Conservation (phyloP, 148 eudicot genomes). For the Tetragonia tetragonoides region DNA sequence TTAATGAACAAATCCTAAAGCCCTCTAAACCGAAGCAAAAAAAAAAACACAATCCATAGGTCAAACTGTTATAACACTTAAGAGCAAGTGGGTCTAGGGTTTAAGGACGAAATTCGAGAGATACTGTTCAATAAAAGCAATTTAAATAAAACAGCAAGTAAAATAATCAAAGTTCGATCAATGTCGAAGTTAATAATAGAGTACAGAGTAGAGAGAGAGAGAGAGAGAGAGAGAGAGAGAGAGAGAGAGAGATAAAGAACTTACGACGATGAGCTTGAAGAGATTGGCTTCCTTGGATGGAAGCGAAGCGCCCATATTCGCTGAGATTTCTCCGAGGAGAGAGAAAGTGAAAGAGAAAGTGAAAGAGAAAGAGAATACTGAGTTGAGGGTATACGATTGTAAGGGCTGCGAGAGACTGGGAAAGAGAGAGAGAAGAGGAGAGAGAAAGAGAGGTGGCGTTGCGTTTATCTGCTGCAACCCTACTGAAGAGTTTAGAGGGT, state of each 20-base stretch:
- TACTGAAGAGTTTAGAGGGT: slow-evolving; percentile 26
- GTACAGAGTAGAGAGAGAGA: neutral
- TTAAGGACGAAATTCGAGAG: neutral
- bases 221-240: slow-evolving; percentile 6
- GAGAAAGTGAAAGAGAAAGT: slow-evolving; percentile 15
- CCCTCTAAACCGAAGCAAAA: neutral
- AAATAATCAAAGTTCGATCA: slow-evolving; percentile 14
- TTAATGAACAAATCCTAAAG: neutral
- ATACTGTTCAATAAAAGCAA: neutral
- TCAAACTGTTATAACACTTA: neutral
- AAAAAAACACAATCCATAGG: neutral
- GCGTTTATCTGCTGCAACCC: slow-evolving; percentile 95
- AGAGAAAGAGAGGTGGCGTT: slow-evolving; percentile 30
- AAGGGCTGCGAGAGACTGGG: slow-evolving; percentile 9
- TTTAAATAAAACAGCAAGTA: neutral
- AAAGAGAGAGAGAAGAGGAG: slow-evolving; percentile 18
- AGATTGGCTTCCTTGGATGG: slow-evolving; percentile 93
- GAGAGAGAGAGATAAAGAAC: slow-evolving; percentile 23
- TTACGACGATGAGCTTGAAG: slow-evolving; percentile 95
- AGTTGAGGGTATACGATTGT: neutral
- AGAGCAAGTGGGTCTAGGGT: slow-evolving; percentile 15
- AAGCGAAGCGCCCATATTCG: slow-evolving; percentile 79
- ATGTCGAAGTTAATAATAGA: neutral
- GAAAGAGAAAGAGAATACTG: neutral
- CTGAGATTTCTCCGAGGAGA: slow-evolving; percentile 10